Base-by-base conservation (phyloP, 352 stramenopile genomes). In the Globisporangium middletonii region DNA sequence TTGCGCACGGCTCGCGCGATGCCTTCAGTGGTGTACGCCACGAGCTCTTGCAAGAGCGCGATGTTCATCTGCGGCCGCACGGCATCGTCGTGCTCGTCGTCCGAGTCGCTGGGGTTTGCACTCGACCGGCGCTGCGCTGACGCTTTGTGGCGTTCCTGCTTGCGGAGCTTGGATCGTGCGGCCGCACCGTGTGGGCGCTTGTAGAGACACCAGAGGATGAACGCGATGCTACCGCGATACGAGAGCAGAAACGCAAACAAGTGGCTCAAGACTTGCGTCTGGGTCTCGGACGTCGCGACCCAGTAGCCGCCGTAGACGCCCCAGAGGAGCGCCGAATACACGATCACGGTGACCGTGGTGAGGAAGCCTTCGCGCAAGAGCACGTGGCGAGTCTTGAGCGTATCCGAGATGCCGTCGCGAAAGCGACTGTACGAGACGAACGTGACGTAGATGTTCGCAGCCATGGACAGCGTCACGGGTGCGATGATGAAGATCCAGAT, bases 21-120 rank as follows among this genome's bases (percentile, higher is more conserved):
- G 4, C 84, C 85, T 28, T 86, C 63, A 0, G 85, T 94, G 1
- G 85, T 93, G 55, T 83, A 94, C 45, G 76, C 77, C 16, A 94
- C 69, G 11, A 94, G 72, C 44, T 94, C 85, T 27, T 86, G 77
- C 2, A 90, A 63, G 26, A 94, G 64, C 27, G 83, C 83, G 41
- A 81, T 50, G 55, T 94, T 94, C 73, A 92, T 83, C 52, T 94
- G 84, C 42, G 81, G 76, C 1, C 80, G 72, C 38, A 79, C 73
- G 18, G 76, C 76, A 13, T 88, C 77, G 43, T 90, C 77, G 19
- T 81, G 72, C 33, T 78, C 72, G 1, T 77, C 73, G 9, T 71
- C 71, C n/a, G n/a, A n/a, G n/a, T 46, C 41, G 5, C 13, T 19
- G 9, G 41, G 13, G 13, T 26, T 46, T 18, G 48, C 28, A 9